A percentile compares a stretch with the other conserved stretches of the same genome.
Evolutionary conservation across 495 filamentous ascomycete species (phyloP).

Genomic region (Podospora didyma): DNA sequence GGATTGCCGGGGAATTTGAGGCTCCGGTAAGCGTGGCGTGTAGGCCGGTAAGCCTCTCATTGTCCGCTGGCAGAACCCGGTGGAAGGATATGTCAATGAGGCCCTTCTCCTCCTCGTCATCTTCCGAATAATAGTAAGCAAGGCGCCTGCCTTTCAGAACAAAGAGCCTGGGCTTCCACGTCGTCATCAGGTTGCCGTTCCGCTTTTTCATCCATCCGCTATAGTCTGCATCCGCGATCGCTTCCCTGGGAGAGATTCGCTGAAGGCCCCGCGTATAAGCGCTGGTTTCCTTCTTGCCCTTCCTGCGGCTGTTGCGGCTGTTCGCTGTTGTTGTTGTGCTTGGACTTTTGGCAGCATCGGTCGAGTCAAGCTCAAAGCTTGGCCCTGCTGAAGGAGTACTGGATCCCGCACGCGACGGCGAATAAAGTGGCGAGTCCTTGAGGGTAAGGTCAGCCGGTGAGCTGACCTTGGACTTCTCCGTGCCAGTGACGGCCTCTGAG

Average conservation of each 20-base stretch:
- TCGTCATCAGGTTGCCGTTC: conserved; percentile 89
- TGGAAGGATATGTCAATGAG: conserved; percentile 97
- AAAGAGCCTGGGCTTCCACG: conserved; percentile 94
- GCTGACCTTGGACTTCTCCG: conserved; percentile 51
- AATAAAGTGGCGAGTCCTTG: conserved; percentile 64
- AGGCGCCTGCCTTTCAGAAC: conserved; percentile 86
- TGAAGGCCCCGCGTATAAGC: conserved; percentile 86
- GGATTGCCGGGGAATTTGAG: conserved; percentile 68
- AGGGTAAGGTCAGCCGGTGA: conserved; percentile 54
- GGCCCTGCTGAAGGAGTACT: conserved; percentile 80
- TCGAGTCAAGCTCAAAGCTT: conserved; percentile 74
- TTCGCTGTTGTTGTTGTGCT: conserved; percentile 41
- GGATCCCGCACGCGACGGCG: conserved; percentile 71
- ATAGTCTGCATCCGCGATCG: conserved; percentile 85
- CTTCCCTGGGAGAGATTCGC: conserved; percentile 76
- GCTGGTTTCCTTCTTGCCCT: conserved; percentile 87
- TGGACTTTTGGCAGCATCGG: conserved; percentile 57
- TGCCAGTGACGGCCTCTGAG: conserved; percentile 71
- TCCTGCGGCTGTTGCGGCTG: conserved; percentile 42
- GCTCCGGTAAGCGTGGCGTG: conserved; percentile 91
- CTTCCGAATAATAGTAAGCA: conserved; percentile 93
- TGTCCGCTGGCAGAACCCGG: conserved; percentile 90
- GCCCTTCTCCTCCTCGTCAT: conserved; percentile 86
- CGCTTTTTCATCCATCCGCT: conserved; percentile 99
- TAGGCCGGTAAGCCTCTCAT: conserved; percentile 81